phyloP scores from a whole-genome alignment of 78 protist genomes.

The Monosiga brevicollis region DNA sequence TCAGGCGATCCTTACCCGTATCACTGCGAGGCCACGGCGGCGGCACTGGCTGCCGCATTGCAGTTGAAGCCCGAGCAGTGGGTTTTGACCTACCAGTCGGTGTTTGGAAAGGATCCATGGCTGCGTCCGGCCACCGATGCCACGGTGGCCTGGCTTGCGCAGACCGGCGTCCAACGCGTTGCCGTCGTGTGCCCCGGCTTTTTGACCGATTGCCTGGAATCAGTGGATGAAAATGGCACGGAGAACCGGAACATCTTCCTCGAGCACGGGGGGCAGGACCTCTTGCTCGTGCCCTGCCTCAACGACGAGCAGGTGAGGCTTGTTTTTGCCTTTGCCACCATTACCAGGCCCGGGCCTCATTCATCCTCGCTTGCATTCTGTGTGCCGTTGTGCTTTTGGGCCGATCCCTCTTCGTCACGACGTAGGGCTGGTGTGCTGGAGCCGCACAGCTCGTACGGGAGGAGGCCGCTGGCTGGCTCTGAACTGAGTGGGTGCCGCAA shows the following conservation, averaged over 20 bases:
- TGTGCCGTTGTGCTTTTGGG: no score
- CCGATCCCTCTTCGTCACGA: no score
- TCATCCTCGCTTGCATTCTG: no score
- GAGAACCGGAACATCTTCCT: neutral
- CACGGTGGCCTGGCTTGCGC: neutral
- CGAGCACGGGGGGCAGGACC: slow-evolving; percentile 1
- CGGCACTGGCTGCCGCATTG: neutral
- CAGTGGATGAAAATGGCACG: slow-evolving; percentile 10
- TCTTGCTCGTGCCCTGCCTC: slow-evolving; percentile 12
- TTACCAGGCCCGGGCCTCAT: no score
- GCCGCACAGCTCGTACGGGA: no score
- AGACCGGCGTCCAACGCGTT: neutral
- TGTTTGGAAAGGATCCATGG: slow-evolving; percentile 4
- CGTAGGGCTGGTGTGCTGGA: no score
- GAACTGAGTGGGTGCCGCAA: no score
- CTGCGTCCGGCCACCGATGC: slow-evolving; percentile 7
- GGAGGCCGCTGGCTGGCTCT: no score
- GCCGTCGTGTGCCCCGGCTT: slow-evolving; percentile 13
- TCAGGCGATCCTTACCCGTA: neutral
- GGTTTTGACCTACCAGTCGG: neutral
- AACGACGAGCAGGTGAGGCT: no score
- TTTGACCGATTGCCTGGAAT: slow-evolving; percentile 13
- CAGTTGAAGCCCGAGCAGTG: neutral
- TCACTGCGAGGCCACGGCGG: slow-evolving; percentile 14
- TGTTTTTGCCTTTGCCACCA: no score